Evolutionary conservation across 2,329 filamentous ascomycete genomes (phyloP), one percentile per base, ranked within the genome.

Genomic region (Aureobasidium mangrovei): DNA sequence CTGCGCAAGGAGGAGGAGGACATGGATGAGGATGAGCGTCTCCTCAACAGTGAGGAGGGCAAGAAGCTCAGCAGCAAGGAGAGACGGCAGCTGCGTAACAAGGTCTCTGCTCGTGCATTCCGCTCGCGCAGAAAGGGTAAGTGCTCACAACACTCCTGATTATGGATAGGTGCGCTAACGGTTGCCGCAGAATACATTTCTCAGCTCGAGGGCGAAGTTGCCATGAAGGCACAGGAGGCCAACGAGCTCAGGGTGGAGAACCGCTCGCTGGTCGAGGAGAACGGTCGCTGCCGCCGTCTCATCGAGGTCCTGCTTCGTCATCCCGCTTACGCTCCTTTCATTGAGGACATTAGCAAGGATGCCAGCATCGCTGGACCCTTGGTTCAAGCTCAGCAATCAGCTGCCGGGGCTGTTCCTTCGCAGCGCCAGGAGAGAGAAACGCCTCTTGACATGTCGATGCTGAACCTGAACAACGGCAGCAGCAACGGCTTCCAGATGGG

Each of bases 61-160:
- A 98, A 98, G 84, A 96, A 96, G 77, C 80, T 98, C n/a, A 93
- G 85, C 72, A 95, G 89, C 77, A 97, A 97, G 75, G 91, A 97
- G 73, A 85, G 93, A 57, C 85, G 93, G 61, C 93, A 97, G 72
- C 80, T 98, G n/a, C 83, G 93, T 60, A 98, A 98, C 80, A 98
- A 98, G 74, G 93, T 98, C 4, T 98, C 93, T 40, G 93, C 93
- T 59, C 88, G 93, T 62, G 91, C 91, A 49, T 98, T 98, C 83
- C 86, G 93, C 55, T 96, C 91, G n/a, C 80, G 93, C 64, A 86
- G 93, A 78, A 98, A 98, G 79, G 91, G 91, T 96, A 83, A 77
- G 79, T 66, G 60, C 28, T 9, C 26, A 5, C 38, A 43, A 36
- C 42, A 28, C 38, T 32, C 45, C 28, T 26, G 38, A 10, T 9